Evolutionary conservation across 2,329 filamentous ascomycete species (phyloP), one percentile per base, ranked within the genome.

Genomic region (Talaromyces funiculosus): DNA sequence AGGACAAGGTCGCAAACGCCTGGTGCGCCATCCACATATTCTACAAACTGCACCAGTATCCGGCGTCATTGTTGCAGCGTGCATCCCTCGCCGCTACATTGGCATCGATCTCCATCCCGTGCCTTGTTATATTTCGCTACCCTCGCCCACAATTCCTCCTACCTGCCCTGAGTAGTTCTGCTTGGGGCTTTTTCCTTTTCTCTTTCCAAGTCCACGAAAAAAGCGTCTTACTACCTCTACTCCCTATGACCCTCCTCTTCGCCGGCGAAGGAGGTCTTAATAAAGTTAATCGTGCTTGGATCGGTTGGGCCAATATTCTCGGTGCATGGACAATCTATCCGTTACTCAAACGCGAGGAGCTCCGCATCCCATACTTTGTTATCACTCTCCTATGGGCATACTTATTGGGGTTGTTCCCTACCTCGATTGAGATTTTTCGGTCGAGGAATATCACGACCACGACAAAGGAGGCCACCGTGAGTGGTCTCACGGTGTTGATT

Each of bases 201-300:
- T 95, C 91, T 68, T 99, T 96, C 73, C 94, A 99, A 72, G 95
- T 99, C 0, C 94, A 99, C 69, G 94, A 99, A 78, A 99, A 99
- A 82, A 97, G 92, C 66, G 91, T 96, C 0, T 81, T 99, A 4
- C 83, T 99, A 2, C 95, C 94, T 0, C 80, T 99, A 51, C 84
- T 97, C 72, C 94, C 94, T 0, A 96, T 95, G 90, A 97, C 92
- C 0, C 77, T 97, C 6, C 81, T 97, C 4, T 81, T 99, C 40
- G 89, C 90, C 16, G 87, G 89, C 16, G 85, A 87, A 64, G 84
- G 90, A 53, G 93, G 93, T 0, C 77, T 99, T 54, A 85, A 85
- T 62, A 89, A 89, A 62, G 86, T 88, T 57, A 85, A 84, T 18
- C 85, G 94, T 53, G 87, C 90, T 1, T 99, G 94, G 94, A 88